Percentiles rank a stretch among this genome's conserved stretches.
These are phyloP conservation scores for Hypoxylon lenormandii DNA, from an alignment of 495 filamentous ascomycete genomes.

Conservation along the genomic window DNA sequence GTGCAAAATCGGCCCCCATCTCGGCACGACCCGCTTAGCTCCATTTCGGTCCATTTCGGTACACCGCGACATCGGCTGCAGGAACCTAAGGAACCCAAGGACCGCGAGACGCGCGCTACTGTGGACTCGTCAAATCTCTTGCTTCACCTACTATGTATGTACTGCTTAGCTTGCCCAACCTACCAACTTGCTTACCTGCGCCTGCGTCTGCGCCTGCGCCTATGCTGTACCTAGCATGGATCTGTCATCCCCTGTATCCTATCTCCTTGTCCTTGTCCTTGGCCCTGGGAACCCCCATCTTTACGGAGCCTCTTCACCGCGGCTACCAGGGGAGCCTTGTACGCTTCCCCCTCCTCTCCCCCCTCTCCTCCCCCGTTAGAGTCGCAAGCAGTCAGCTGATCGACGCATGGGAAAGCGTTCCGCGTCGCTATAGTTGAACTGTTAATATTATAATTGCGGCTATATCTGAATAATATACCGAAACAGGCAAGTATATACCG, in stretches of 20 bases:
- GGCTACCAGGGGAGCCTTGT: slow-evolving; percentile 10
- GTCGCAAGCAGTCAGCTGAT: slow-evolving; percentile 42
- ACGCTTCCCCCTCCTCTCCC: no score
- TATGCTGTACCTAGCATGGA: slow-evolving; percentile 19
- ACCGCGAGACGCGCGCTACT: slow-evolving; percentile 32
- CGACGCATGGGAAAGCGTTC: slow-evolving; percentile 36
- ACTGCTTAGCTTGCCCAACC: no score
- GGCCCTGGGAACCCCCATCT: slow-evolving; percentile 14
- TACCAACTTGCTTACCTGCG: slow-evolving; percentile 2
- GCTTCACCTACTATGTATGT: no score
- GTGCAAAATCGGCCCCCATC: slow-evolving; percentile 11
- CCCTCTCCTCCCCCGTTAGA: slow-evolving; percentile 29
- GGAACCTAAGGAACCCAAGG: slow-evolving; percentile 42
- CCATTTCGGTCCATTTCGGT: slow-evolving; percentile 12
- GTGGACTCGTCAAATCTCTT: slow-evolving; percentile 21
- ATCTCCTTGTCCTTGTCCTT: slow-evolving; percentile 1
- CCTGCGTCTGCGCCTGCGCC: no score
- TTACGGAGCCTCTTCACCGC: slow-evolving; percentile 41
- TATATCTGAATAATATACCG: slow-evolving; percentile 44
- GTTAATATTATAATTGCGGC: slow-evolving; percentile 33
- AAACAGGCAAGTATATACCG: slow-evolving; percentile 48
- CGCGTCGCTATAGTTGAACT: slow-evolving; percentile 19
- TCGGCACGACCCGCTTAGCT: slow-evolving; percentile 33
- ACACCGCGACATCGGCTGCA: slow-evolving; percentile 48
- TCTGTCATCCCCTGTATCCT: slow-evolving; percentile 28